A percentile compares a stretch with the other conserved stretches of the same genome.
Evolutionary conservation across 306 rosid genomes (phyloP).

Genomic region (Hippophae gyantsensis): DNA sequence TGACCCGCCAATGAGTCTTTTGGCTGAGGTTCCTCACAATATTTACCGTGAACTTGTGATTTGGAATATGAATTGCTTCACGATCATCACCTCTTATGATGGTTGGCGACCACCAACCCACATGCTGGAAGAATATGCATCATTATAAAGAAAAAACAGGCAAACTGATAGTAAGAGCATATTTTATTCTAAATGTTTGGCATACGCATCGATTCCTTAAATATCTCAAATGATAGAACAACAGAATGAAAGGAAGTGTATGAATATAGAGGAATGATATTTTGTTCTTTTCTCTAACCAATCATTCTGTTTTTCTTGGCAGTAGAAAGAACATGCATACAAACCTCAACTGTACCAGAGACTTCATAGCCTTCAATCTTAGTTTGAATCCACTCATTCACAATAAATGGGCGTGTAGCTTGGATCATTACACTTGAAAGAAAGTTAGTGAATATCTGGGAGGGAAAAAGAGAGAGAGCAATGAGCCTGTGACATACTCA

Average conservation of each 20-base stretch:
- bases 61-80: constrained; percentile 98
- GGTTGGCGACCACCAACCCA: constrained; percentile 99
- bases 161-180: constrained; percentile 5
- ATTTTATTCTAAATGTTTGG: background rate
- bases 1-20: constrained; percentile 98
- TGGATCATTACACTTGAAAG: constrained; percentile 97
- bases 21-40: constrained; percentile 93
- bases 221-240: background rate
- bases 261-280: background rate
- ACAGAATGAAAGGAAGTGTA: constrained; percentile 4
- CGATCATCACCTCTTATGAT: constrained; percentile 98
- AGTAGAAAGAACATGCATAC: constrained; percentile 23
- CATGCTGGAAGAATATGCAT: constrained; percentile 51
- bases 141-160: background rate
- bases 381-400: constrained; percentile 93
- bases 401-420: constrained; percentile 81
- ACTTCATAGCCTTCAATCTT: constrained; percentile 98
- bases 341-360: constrained; percentile 96
- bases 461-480: constrained; percentile 19
- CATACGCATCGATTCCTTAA: background rate
- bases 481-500: constrained; percentile 4
- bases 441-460: constrained; percentile 95
- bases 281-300: background rate
- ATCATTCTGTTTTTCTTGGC: background rate
- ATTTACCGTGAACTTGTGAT: constrained; percentile 91